Base-by-base conservation (phyloP, 768 basidiomycete genomes). In the Crucibulum laeve region DNA sequence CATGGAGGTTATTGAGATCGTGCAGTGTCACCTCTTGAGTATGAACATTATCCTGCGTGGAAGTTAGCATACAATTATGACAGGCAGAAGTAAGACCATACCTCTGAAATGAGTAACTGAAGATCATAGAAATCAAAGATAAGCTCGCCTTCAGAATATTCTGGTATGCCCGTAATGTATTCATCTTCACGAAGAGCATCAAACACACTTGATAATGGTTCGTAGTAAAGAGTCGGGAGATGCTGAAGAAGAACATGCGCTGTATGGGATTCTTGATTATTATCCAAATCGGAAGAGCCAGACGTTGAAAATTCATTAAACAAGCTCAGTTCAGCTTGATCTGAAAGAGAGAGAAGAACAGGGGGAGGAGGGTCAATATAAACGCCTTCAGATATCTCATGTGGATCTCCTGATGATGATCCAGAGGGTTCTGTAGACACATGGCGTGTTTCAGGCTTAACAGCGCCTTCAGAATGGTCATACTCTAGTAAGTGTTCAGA, bases 331-430 rank as follows among this genome's bases (percentile, higher is more conserved):
- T 69, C 61, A 28, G 61, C 50, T 15, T 65, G 67, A 37, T 67
- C 68, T 26, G 66, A 54, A 25, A 76, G 51, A 25, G 73, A 67
- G 25, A 87, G 56, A 25, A 86, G 63, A 34, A 87, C 82, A 13
- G 83, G 71, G 10, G 86, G 86, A 21, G 86, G 86, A 22, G 83
- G 81, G 47, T 87, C 85, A 40, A 85, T 84, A 58, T 80, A 86
- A 36, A 84, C 79, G 22, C 77, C 85, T 54, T 80, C 79, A 19
- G 75, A 79, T 42, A 79, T 75, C 59, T 78, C 73, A 55, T 78
- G 77, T n/a, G 74, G 75, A 58, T 81, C 71, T 25, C 54, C 61
- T 5, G 57, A 47, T 14, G 54, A 53, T 37, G 45, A 41, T 15
- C 45, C 34, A 34, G 49, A 43, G 25, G 32, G 38, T 21, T 43